A percentile compares a stretch with the other conserved stretches of the same genome.
Conservation (phyloP, 1,284 basidiomycete species). For the Lignosus rhinocerotis region DNA sequence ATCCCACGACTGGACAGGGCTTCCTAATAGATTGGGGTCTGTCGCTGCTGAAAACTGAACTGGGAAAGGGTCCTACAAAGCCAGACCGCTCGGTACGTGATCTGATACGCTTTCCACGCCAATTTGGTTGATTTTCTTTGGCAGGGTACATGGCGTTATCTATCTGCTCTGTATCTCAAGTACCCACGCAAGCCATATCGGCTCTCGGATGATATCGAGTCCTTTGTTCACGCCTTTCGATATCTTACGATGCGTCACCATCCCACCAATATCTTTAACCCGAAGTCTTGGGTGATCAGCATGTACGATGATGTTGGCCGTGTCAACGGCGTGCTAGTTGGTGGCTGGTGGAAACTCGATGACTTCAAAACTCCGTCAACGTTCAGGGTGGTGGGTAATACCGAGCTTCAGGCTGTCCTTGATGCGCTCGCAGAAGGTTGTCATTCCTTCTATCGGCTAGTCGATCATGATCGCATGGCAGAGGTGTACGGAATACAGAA, state of each 20-base stretch:
- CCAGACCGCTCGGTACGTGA: neutral
- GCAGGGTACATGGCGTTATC: constrained; percentile 20
- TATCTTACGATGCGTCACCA: neutral
- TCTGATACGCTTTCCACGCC: neutral
- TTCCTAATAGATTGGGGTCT: constrained; percentile 12
- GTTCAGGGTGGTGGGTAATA: neutral
- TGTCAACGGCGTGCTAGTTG: neutral
- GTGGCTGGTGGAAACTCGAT: neutral
- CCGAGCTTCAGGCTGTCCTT: neutral
- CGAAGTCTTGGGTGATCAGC: neutral
- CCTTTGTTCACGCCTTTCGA: constrained; percentile 9
- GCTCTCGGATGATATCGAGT: constrained; percentile 18
- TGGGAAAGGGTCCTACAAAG: neutral
- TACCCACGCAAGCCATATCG: constrained; percentile 7
- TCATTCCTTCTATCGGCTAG: neutral
- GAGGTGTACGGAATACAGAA: neutral
- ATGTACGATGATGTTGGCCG: neutral
- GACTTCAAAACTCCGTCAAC: neutral
- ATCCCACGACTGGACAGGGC: neutral
- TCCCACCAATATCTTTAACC: neutral
- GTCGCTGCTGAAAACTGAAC: neutral
- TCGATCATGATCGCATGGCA: neutral
- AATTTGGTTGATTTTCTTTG: neutral
- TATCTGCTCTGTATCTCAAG: constrained; percentile 4
- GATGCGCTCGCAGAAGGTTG: neutral